Base-by-base conservation (phyloP, 2,329 filamentous ascomycete genomes). In the Harringtonia aguacate region DNA sequence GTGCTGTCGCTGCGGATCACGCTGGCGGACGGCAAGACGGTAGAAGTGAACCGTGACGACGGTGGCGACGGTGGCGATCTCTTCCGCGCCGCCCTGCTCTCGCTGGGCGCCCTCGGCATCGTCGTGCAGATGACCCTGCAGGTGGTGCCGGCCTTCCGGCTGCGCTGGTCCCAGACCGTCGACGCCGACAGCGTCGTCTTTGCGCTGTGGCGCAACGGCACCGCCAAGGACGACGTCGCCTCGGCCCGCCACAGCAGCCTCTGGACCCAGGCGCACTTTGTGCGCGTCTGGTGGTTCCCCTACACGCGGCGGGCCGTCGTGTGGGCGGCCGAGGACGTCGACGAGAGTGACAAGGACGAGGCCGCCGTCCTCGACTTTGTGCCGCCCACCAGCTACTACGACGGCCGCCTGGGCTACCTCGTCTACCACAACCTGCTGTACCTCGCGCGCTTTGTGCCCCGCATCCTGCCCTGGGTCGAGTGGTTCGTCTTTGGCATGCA, bases 401-500 rank as follows among this genome's bases (percentile, higher is more conserved):
- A 89, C 48, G 82, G 83, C 39, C 68, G 70, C 33, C 64, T 95
- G 8, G 92, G 92, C 31, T 94, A 89, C 60, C 82, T 92, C 55
- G 72, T 94, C 46, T 97, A 98, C 60, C 90, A 97, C 59, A 88
- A 90, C 58, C 72, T 97, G 36, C 79, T 98, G 7, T 90, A 84
- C 56, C 60, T 92, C 10, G 78, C 83, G 3, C 84, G 89, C 48
- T 86, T 79, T 55, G 61, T 89, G 17, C 92, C 92, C 2, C 73
- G 77, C 37, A 74, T 94, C 45, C 70, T 95, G 7, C 92, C 90
- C 0, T 86, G 80, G 77, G 76, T 97, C 29, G 92, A 98, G 64
- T 92, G 88, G 84, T 90, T 95, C 60, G 84, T 97, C 44, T 95
- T 95, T 56, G 88, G 89, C 54, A 87, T 97, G 84, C 89, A 97